Conservation (phyloP, 2,329 filamentous ascomycete species). For the Scedosporium boydii region DNA sequence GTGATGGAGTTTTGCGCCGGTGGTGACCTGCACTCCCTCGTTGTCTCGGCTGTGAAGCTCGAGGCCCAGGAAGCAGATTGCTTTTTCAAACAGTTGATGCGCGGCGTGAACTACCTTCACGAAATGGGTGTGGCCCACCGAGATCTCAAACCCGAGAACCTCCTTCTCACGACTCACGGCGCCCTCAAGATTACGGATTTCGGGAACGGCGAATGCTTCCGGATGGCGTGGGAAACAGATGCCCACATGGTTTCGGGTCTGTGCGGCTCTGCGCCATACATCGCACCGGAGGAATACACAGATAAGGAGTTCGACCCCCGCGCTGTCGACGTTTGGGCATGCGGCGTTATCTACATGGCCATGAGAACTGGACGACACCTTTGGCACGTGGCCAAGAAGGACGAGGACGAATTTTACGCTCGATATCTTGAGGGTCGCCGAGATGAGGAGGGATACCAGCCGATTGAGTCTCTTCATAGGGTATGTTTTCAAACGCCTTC, state of each 20-base stretch:
- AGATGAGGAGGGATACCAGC: slow-evolving; percentile 91
- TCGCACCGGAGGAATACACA: slow-evolving; percentile 91
- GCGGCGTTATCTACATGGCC: slow-evolving; percentile 98
- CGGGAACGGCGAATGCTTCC: slow-evolving; percentile 97
- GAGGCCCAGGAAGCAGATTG: slow-evolving; percentile 92
- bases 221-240: slow-evolving; percentile 98
- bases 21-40: slow-evolving; percentile 88
- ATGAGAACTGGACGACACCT: slow-evolving; percentile 95
- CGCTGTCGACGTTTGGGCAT: slow-evolving; percentile 97
- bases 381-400: slow-evolving; percentile 94
- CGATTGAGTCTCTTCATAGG: slow-evolving; percentile 89
- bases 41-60: slow-evolving; percentile 83
- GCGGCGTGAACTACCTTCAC: slow-evolving; percentile 97
- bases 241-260: slow-evolving; percentile 96
- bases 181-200: slow-evolving; percentile 97
- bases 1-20: slow-evolving; percentile 99
- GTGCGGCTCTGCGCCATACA: slow-evolving; percentile 94
- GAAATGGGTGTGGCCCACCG: slow-evolving; percentile 98
- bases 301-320: slow-evolving; percentile 94
- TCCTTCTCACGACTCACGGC: slow-evolving; percentile 85
- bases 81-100: slow-evolving; percentile 99
- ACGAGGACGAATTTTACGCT: slow-evolving; percentile 95
- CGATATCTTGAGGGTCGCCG: slow-evolving; percentile 87
- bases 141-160: slow-evolving; percentile 92
- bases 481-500: slow-evolving; percentile 43